Evolutionary conservation across 148 eudicot species (phyloP).

Genomic region (Rhododendron molle): DNA sequence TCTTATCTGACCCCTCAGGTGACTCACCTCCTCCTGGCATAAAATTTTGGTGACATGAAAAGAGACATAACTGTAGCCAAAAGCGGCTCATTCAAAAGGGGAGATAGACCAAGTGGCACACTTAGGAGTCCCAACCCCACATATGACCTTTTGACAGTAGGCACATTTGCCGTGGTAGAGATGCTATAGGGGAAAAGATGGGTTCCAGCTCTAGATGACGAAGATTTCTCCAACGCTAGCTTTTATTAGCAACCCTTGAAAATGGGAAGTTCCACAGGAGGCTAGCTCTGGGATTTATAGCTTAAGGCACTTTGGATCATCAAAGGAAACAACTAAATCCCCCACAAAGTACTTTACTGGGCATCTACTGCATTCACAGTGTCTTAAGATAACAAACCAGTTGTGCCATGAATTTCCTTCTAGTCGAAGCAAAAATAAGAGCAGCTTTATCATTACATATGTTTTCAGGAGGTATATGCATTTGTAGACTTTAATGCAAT

Average conservation of each 20-base stretch:
- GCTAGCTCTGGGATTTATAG: constrained; percentile 30
- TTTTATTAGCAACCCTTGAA: constrained; percentile 25
- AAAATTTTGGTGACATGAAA: constrained; percentile 27
- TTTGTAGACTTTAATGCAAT: neutral
- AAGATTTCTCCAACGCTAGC: constrained; percentile 29
- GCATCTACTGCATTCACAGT: constrained; percentile 37
- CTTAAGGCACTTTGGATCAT: constrained; percentile 36
- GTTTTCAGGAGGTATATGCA: neutral
- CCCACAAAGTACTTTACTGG: constrained; percentile 19
- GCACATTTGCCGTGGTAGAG: constrained; percentile 35
- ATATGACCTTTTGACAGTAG: constrained; percentile 38
- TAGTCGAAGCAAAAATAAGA: neutral
- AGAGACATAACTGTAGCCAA: constrained; percentile 20
- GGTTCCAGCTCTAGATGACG: constrained; percentile 31
- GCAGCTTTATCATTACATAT: neutral
- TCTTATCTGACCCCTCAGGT: too few species aligned
- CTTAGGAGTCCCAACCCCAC: constrained; percentile 40
- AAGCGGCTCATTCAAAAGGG: constrained; percentile 18
- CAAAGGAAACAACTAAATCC: constrained; percentile 21
- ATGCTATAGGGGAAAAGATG: constrained; percentile 27
- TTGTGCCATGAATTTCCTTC: neutral
- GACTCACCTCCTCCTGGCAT: constrained; percentile 31
- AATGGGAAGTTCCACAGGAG: constrained; percentile 38
- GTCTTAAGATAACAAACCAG: constrained; percentile 5
- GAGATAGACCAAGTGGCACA: constrained; percentile 27